Evolutionary conservation across 2,329 filamentous ascomycete species (phyloP), one percentile per base, ranked within the genome.

Genomic region (Aspergillus japonicus): DNA sequence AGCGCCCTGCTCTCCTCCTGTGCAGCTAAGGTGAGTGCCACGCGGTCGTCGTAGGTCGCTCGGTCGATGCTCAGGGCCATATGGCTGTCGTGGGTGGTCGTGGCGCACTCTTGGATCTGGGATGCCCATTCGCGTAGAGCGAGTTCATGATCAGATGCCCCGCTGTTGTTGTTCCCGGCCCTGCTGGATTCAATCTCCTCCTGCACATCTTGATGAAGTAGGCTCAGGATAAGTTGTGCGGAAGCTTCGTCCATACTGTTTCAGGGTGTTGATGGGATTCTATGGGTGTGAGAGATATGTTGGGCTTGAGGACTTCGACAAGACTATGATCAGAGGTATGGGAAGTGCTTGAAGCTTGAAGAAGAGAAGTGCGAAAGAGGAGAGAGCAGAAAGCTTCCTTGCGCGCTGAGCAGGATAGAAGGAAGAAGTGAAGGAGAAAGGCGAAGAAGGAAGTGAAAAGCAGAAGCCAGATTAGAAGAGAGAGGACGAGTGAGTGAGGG

Each of bases 1-100:
- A 56, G 44, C 2, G 54, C 42, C 33, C 54, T 58, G 48, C 48
- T 56, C 11, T 62, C 62, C 49, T 63, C 59, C 24, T 59, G 47
- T 0, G n/a, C 48, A 26, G 52, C 59, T 23, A 52, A 42, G 3
- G 49, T 51, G 10, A 65, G 12, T 26, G 61, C 47, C 14, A 57
- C 50, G 1, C 55, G 52, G 39, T 65, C 61, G n/a, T 62, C 39
- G 5, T 24, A 47, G 10, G 55, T 48, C 3, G 55, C 54, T 50
- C 39, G 50, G 5, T 55, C 33, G 3, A 57, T 51, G 44, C 55
- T 61, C 8, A 53, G 31, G 3, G 55, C 55, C 50, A 64, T 50
- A 24, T 44, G 54, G 4, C 54, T 52, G 11, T 57, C 57, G 5
- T 52, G 33, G 10, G 42, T 11, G 6, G 23, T 35, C 7, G 21